Percentiles rank a stretch among this genome's conserved stretches.
Evolutionary conservation across 1,139 yeast species (phyloP).

Genomic region (Taphrina deformans): DNA sequence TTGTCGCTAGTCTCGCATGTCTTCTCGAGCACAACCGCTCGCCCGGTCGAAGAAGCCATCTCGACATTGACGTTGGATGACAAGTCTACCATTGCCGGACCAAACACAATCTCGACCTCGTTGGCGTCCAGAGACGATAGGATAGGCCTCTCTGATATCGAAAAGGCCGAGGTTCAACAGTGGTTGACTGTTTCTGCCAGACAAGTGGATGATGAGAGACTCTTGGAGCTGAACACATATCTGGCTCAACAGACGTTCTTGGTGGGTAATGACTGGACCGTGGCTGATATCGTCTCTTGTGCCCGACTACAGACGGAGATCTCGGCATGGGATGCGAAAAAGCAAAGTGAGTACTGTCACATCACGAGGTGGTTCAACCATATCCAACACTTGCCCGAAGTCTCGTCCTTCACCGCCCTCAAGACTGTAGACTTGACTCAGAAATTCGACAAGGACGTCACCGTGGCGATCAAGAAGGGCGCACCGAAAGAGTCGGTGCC

Average conservation of each 20-base stretch:
- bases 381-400: conserved; percentile 57
- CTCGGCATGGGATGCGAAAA: conserved; percentile 58
- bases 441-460: conserved; percentile 18
- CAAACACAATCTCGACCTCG: conserved; percentile 35
- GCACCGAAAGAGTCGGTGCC: conserved; percentile 28
- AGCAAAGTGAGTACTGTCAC: conserved; percentile 65
- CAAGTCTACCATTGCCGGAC: conserved; percentile 34
- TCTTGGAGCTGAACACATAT: conserved; percentile 19
- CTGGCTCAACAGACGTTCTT: conserved; percentile 23
- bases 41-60: conserved; percentile 10
- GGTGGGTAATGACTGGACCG: conserved; percentile 50
- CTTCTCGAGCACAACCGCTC: not conserved
- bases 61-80: conserved; percentile 22
- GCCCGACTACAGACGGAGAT: conserved; percentile 63
- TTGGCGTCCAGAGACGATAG: conserved; percentile 18
- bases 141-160: conserved; percentile 42
- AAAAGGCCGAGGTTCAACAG: conserved; percentile 74
- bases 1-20: conserved; percentile 7
- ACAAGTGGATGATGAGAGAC: conserved; percentile 56
- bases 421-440: not conserved
- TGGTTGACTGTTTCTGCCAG: conserved; percentile 71
- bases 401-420: not conserved
- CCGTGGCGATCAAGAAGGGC: conserved; percentile 25
- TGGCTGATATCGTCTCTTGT: conserved; percentile 67
- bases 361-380: conserved; percentile 88